Conservation (phyloP, 2,329 filamentous ascomycete genomes). For the Cercospora brassicicola region DNA sequence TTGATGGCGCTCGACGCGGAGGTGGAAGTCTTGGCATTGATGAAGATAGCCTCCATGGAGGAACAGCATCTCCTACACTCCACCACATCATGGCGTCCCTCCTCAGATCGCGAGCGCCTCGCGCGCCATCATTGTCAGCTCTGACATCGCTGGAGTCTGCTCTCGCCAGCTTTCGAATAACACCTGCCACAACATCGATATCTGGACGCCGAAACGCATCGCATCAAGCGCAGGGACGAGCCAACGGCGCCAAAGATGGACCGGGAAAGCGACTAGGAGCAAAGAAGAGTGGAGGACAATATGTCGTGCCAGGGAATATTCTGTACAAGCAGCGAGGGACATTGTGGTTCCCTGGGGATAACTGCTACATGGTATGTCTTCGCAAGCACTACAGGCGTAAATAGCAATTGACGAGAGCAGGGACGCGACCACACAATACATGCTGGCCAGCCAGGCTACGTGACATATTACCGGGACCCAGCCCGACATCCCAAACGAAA, state of each 20-base stretch:
- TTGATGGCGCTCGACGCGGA: slow-evolving; percentile 7
- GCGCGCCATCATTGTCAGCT: slow-evolving; percentile 34
- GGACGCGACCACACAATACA: slow-evolving; percentile 96
- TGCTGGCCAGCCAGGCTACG: slow-evolving; percentile 80
- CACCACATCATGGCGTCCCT: slow-evolving; percentile 10
- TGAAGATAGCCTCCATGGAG: not conserved
- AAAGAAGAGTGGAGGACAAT: slow-evolving; percentile 90
- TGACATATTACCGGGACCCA: slow-evolving; percentile 95
- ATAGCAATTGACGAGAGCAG: slow-evolving; percentile 23
- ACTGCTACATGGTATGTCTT: slow-evolving; percentile 69
- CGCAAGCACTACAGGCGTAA: not conserved
- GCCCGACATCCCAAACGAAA: slow-evolving; percentile 77
- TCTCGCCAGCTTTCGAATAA: slow-evolving; percentile 36
- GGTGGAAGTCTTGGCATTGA: slow-evolving; percentile 6
- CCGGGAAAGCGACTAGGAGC: slow-evolving; percentile 87
- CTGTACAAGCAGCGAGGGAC: slow-evolving; percentile 96
- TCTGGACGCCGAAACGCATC: slow-evolving; percentile 55
- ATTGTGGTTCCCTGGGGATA: slow-evolving; percentile 91
- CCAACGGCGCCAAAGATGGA: slow-evolving; percentile 69
- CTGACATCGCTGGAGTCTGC: slow-evolving; percentile 35
- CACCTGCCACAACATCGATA: slow-evolving; percentile 17
- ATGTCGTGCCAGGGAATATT: slow-evolving; percentile 93
- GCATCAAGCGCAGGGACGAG: slow-evolving; percentile 64
- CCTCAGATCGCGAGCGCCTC: slow-evolving; percentile 14
- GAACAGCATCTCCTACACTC: not conserved